Evolutionary conservation across 768 basidiomycete species (phyloP).

Genomic region (Leccinellum albellum): DNA sequence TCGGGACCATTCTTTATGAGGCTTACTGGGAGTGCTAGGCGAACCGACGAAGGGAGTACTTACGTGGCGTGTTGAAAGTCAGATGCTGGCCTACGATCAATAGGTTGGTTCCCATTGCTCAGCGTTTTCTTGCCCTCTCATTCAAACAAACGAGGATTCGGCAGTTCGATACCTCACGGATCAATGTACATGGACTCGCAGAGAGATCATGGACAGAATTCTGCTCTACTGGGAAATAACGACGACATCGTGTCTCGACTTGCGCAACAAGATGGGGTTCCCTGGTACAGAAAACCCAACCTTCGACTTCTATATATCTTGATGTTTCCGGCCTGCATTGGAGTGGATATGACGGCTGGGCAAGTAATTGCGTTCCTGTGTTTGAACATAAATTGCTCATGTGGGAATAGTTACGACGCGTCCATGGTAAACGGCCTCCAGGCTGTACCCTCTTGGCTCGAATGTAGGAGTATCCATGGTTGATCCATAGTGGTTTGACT

Average conservation of each 20-base stretch:
- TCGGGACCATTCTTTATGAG: no score
- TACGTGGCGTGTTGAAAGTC: no score
- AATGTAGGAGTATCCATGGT: background rate
- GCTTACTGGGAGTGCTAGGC: no score
- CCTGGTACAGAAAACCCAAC: conserved; percentile 63
- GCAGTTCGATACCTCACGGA: no score
- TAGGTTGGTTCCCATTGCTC: no score
- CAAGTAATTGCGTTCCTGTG: background rate
- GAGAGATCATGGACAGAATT: background rate
- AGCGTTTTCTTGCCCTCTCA: no score
- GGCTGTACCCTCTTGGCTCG: background rate
- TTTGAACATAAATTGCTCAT: background rate
- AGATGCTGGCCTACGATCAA: no score
- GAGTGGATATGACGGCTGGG: conserved; percentile 12
- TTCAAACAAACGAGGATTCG: no score
- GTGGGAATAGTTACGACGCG: background rate
- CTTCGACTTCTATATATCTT: conserved; percentile 52
- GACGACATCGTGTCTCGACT: conserved; percentile 17
- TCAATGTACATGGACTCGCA: background rate
- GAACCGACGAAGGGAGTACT: no score
- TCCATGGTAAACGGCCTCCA: background rate
- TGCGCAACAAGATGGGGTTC: conserved; percentile 41
- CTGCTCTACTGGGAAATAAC: background rate
- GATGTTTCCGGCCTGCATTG: conserved; percentile 41
- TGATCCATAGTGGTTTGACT: background rate